Conservation (phyloP, 1,284 basidiomycete species). For the Leccinum holopus region DNA sequence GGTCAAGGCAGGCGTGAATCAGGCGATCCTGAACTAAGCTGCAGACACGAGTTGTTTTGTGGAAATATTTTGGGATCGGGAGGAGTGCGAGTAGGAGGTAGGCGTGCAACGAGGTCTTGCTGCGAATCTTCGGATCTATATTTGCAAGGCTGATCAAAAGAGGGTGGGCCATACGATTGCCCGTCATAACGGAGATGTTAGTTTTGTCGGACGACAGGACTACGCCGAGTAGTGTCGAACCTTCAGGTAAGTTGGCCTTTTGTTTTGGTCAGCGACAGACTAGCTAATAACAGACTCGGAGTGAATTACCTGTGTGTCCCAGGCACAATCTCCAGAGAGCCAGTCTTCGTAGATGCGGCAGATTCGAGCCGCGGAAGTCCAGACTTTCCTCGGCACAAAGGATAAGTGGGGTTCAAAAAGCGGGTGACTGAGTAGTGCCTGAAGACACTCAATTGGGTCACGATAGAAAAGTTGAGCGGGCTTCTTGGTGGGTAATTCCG, state of each 20-base stretch:
- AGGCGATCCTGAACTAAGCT: not conserved
- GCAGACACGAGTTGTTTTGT: not conserved
- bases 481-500: not conserved
- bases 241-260: not conserved
- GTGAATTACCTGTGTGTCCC: not conserved
- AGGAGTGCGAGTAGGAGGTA: not conserved
- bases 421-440: not conserved
- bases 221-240: not conserved
- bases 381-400: not conserved
- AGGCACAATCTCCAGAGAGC: not conserved
- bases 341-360: not conserved
- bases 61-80: not conserved
- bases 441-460: not conserved
- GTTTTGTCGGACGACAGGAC: too few relatives aligned
- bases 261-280: not conserved
- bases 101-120: not conserved
- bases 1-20: not conserved
- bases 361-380: not conserved
- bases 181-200: not conserved
- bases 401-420: not conserved
- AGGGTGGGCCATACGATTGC: not conserved
- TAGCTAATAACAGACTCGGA: not conserved
- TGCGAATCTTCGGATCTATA: too few relatives aligned
- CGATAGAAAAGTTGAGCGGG: not conserved
- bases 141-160: too few relatives aligned